A percentile compares a stretch with the other conserved stretches of the same genome.
These are phyloP conservation scores for Medicago truncatula DNA, from an alignment of 306 rosid genomes.

Conservation along the genomic window DNA sequence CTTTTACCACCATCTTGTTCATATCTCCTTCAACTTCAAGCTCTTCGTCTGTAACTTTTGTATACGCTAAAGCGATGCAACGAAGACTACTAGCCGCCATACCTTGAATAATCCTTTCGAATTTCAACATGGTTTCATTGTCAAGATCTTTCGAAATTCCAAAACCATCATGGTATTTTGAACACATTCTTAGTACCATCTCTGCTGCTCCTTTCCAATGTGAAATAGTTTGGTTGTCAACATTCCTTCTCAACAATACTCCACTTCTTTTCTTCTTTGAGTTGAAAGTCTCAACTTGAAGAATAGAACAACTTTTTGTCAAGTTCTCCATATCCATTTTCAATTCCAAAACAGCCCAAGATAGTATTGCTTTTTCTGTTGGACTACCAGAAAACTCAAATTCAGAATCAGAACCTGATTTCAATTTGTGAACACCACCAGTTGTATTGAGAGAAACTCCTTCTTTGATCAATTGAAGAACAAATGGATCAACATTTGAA, in stretches of 20 bases:
- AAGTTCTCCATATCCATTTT: slow-evolving; percentile 42
- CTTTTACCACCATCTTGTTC: too few species aligned
- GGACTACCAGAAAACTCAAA: slow-evolving; percentile 50
- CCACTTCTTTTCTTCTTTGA: slow-evolving; percentile 47
- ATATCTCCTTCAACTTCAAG: too few species aligned
- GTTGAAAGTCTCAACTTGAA: slow-evolving; percentile 49
- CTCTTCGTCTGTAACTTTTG: too few species aligned
- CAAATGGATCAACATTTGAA: neutral
- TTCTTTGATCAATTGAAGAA: neutral
- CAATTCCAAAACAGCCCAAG: slow-evolving; percentile 42
- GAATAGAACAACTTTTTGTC: slow-evolving; percentile 29
- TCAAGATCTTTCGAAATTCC: slow-evolving; percentile 39
- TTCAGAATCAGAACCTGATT: slow-evolving; percentile 2
- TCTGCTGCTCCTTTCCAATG: slow-evolving; percentile 54
- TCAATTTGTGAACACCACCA: slow-evolving; percentile 35
- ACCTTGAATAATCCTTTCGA: slow-evolving; percentile 41
- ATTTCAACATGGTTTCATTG: neutral
- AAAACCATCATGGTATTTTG: slow-evolving; percentile 42
- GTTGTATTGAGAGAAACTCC: slow-evolving; percentile 45
- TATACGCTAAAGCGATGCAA: too few species aligned
- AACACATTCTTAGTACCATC: slow-evolving; percentile 47
- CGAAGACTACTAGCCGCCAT: slow-evolving; percentile 47
- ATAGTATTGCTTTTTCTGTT: slow-evolving; percentile 44
- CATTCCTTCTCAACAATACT: slow-evolving; percentile 37
- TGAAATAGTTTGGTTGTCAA: slow-evolving; percentile 31